A percentile compares a stretch with the other conserved stretches of the same genome.
Evolutionary conservation across 805 yeast species (phyloP).

Genomic region (Wickerhamia fluorescens): DNA sequence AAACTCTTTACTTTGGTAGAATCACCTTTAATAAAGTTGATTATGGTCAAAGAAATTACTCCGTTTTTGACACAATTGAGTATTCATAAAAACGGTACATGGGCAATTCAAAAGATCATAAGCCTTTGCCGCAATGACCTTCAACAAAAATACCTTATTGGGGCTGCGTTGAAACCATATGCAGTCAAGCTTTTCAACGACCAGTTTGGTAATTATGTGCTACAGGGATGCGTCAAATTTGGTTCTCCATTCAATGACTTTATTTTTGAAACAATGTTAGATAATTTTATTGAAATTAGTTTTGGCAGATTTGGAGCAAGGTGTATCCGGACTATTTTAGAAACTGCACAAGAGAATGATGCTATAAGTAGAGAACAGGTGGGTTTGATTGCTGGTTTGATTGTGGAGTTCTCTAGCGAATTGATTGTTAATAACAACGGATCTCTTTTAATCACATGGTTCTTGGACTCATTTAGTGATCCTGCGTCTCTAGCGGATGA

Average conservation of each 20-base stretch:
- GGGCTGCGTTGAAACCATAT: conserved; percentile 67
- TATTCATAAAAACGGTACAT: conserved; percentile 95
- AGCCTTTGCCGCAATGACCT: conserved; percentile 47
- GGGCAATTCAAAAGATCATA: conserved; percentile 98
- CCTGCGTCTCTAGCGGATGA: conserved; percentile 31
- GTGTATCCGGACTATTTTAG: conserved; percentile 89
- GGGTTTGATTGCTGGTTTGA: conserved; percentile 65
- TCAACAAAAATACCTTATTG: conserved; percentile 52
- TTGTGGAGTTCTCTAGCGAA: conserved; percentile 70
- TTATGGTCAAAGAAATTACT: conserved; percentile 70
- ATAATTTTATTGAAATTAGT: conserved; percentile 73
- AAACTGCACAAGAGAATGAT: conserved; percentile 52
- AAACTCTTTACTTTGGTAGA: conserved; percentile 68
- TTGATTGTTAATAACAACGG: conserved; percentile 83
- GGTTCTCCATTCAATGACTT: conserved; percentile 86
- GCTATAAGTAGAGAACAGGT: conserved; percentile 52
- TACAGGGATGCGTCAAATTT: conserved; percentile 89
- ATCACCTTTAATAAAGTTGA: conserved; percentile 63
- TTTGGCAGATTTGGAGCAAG: conserved; percentile 92
- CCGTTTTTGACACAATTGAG: conserved; percentile 88
- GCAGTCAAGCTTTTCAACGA: conserved; percentile 84
- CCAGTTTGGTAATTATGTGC: conserved; percentile 94
- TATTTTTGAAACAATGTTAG: conserved; percentile 74
- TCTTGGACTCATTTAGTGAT: conserved; percentile 61
- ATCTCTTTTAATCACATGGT: conserved; percentile 86